A percentile compares a stretch with the other conserved stretches of the same genome.
phyloP scores from a whole-genome alignment of 345 rosid species.

The Garcia nutans region DNA sequence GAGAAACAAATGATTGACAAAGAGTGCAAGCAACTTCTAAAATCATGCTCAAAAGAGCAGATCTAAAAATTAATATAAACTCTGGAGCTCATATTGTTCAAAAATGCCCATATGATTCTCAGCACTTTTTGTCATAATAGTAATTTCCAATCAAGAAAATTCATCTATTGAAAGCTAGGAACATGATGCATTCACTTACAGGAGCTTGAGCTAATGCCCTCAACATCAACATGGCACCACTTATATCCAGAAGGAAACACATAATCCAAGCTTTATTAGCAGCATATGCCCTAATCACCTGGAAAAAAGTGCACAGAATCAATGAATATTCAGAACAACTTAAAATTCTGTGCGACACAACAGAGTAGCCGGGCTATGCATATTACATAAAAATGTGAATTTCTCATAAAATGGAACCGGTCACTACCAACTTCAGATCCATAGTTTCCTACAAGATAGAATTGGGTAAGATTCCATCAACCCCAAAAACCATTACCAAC shows the following conservation, averaged over 20 bases:
- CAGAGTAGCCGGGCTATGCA: neutral
- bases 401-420: neutral
- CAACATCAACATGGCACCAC: slow-evolving; percentile 90
- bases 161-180: neutral
- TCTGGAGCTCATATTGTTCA: neutral
- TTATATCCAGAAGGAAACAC: slow-evolving; percentile 89
- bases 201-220: slow-evolving; percentile 89
- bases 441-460: neutral
- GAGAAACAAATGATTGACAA: neutral
- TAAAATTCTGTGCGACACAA: neutral
- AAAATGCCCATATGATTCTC: neutral
- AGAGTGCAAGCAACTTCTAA: neutral
- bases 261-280: slow-evolving; percentile 71
- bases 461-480: slow-evolving; percentile 3
- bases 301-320: slow-evolving; percentile 11
- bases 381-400: neutral
- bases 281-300: slow-evolving; percentile 84
- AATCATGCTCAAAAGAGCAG: neutral
- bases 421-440: slow-evolving; percentile 1
- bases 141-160: neutral
- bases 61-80: neutral
- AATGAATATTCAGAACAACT: slow-evolving; percentile 2
- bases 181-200: slow-evolving; percentile 43
- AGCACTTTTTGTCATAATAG: neutral
- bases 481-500: neutral